Evolutionary conservation across 1,139 yeast species (phyloP).

Genomic region (Pichia sp.): DNA sequence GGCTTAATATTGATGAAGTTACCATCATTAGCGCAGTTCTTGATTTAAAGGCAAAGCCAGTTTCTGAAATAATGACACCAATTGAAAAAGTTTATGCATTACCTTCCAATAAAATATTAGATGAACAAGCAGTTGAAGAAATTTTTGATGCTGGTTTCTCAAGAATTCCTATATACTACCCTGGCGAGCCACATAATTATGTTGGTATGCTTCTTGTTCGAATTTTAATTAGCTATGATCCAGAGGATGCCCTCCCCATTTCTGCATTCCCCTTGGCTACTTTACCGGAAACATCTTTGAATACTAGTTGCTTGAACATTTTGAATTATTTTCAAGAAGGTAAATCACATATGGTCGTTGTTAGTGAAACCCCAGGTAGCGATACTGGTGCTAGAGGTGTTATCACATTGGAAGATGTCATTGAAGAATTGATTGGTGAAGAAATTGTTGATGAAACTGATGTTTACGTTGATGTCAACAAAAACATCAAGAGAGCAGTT

Average conservation of each 20-base stretch:
- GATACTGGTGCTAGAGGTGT: constrained; percentile 87
- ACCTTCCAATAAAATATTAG: constrained; percentile 76
- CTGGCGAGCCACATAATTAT: constrained; percentile 83
- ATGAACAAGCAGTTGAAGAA: constrained; percentile 79
- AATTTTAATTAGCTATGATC: constrained; percentile 89
- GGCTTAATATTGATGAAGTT: constrained; percentile 90
- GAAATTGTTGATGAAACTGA: constrained; percentile 98
- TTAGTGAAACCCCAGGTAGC: constrained; percentile 80
- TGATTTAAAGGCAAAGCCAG: constrained; percentile 88
- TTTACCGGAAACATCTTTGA: constrained; percentile 86
- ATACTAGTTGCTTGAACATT: constrained; percentile 88
- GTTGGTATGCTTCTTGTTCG: constrained; percentile 93
- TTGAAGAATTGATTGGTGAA: constrained; percentile 95
- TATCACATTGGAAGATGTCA: constrained; percentile 89
- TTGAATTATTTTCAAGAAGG: constrained; percentile 97
- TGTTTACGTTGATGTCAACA: constrained; percentile 85
- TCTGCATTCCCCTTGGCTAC: constrained; percentile 94
- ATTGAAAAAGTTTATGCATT: constrained; percentile 84
- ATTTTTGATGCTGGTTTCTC: constrained; percentile 93
- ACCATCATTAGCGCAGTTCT: constrained; percentile 91
- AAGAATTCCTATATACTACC: constrained; percentile 90
- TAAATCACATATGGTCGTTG: constrained; percentile 94
- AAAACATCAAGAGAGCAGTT: constrained; percentile 70
- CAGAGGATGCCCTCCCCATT: constrained; percentile 90
- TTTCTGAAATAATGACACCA: constrained; percentile 87